Percentiles rank a stretch among this genome's conserved stretches.
These are phyloP conservation scores for Suillus fuscotomentosus DNA, from an alignment of 768 basidiomycete species.

Conservation along the genomic window DNA sequence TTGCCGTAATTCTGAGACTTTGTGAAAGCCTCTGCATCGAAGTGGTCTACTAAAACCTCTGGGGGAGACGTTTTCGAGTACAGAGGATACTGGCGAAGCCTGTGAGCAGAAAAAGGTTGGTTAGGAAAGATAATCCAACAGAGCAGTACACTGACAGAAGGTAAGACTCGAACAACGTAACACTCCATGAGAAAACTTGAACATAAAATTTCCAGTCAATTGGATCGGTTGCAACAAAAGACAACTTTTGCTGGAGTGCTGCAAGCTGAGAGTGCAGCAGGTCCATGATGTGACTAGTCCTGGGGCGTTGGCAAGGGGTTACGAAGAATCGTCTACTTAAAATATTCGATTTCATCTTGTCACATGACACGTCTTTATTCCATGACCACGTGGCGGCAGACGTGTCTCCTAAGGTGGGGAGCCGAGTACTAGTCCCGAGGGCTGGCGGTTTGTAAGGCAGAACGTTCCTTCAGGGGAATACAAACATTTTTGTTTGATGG, in stretches of 20 bases:
- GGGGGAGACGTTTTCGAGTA: constrained; percentile 79
- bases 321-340: background rate
- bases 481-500: background rate
- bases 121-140: background rate
- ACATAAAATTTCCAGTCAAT: constrained; percentile 84
- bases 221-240: constrained; percentile 69
- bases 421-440: background rate
- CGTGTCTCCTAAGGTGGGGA: background rate
- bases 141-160: constrained; percentile 59
- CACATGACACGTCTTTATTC: background rate
- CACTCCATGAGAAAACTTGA: constrained; percentile 72
- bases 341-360: background rate
- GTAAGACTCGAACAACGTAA: constrained; percentile 85
- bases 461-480: background rate
- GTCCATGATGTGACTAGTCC: constrained; percentile 44
- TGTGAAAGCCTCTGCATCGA: constrained; percentile 68
- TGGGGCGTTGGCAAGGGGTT: background rate
- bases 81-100: constrained; percentile 80
- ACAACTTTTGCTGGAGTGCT: constrained; percentile 56
- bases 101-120: constrained; percentile 17
- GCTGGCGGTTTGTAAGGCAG: background rate
- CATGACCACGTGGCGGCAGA: background rate
- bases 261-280: constrained; percentile 57
- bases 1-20: constrained; percentile 92
- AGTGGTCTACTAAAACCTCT: constrained; percentile 62